Base-by-base conservation (phyloP, 2,329 filamentous ascomycete genomes). In the Hymenoscyphus repandus region DNA sequence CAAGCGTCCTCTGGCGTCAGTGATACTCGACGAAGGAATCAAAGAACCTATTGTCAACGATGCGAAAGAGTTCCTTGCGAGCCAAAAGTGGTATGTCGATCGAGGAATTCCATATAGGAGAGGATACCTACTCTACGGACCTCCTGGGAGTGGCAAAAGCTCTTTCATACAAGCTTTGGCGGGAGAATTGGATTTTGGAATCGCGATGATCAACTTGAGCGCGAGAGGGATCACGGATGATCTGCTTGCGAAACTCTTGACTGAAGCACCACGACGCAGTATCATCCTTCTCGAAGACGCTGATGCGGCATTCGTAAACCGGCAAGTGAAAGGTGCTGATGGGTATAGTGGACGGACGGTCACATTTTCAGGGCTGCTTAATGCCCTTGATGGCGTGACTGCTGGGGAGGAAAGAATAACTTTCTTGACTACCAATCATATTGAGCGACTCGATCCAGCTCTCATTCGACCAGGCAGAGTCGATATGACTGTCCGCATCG, bases 91-190 rank as follows among this genome's bases (percentile, higher is more conserved):
- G 86, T 93, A 93, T 62, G 80, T 85, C 0, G 80, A 82, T 45
- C 75, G 86, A 2, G 88, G 88, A 0, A 88, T 93, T 32, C 88
- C 87, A 0, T 83, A 92, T 45, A 76, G 88, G 1, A 73, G 88
- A 37, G 89, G 89, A 0, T 92, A 92, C 61, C 74, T 93, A 0
- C 86, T 93, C 52, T 78, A 90, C 60, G 88, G 88, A 0, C 86
- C 85, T 0, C 86, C 86, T 0, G 86, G 86, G 0, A 88, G 83
- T 0, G 86, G 86, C 12, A 90, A 90, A 73, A 96, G 87, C 54
- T 95, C 90, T 0, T 97, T 99, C 61, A 96, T 99, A 56, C 90
- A 96, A 69, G 91, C 93, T 0, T 73, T 99, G 38, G 93, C 93
- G 95, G 77, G 78, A 10, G 68, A 77, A 33, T 69, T 80, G 38